Evolutionary conservation across 306 rosid genomes (phyloP), one percentile per base, ranked within the genome.

Genomic region (Lathyrus oleraceus): DNA sequence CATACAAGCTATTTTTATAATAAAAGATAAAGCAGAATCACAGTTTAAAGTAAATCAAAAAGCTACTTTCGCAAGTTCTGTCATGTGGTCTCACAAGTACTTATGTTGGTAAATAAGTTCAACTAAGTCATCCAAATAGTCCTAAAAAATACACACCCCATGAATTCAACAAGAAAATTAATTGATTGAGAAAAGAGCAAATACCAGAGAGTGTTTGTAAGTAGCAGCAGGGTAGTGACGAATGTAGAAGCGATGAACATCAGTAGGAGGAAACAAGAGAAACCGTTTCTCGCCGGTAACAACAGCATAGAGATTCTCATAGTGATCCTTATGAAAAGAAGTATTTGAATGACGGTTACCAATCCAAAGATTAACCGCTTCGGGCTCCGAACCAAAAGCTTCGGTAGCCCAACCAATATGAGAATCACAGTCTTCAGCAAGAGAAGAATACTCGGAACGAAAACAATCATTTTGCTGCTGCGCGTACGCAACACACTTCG

Each of bases 381-480:
- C 96, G 0, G 92, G 97, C 10, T 51, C 57, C 15, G 82, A 81
- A 0, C 91, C 93, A 16, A 88, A 71, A 21, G 97, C 93, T 9
- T 88, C 83, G 0, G 87, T 74, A 28, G 97, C 96, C 96, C 92
- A 91, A 6, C 30, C 57, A 14, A 91, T 67, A 39, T 91, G 85
- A 0, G 89, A 5, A 6, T 91, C 96, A 5, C 91, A 87, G 57
- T 91, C 96, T 0, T 52, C 16, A 2, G 82, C 81, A n/a, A 91
- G 81, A 5, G 85, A 74, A 2, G 76, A 78, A 69, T 88, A 91
- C 80, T 88, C 96, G 0, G 82, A 69, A 1, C 85, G 87, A 44
- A 91, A 87, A 72, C 91, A 91, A 61, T 91, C 92, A 36, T 88
- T 87, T 52, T 91, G 96, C 65, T 87, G 97, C 81, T 91, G 97